A percentile compares a stretch with the other conserved stretches of the same genome.
phyloP scores from a whole-genome alignment of 2,329 filamentous ascomycete species.

The Diaporthe destruens region DNA sequence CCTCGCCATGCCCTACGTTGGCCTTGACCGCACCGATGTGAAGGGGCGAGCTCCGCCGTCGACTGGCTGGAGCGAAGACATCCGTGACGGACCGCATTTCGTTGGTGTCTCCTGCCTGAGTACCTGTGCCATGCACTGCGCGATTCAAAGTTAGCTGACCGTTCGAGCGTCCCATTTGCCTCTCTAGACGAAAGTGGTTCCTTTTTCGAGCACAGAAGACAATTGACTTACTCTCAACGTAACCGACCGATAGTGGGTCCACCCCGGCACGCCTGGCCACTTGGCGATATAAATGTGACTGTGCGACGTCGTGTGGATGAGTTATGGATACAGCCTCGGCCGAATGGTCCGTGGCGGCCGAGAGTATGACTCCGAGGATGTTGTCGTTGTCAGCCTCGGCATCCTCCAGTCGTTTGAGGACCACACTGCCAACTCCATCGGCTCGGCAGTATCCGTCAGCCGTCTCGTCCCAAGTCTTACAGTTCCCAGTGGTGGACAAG shows the following conservation, averaged over 20 bases:
- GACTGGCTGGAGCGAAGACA: constrained; percentile 60
- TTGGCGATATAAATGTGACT: too few species aligned
- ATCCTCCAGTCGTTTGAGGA: constrained; percentile 65
- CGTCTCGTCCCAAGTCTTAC: constrained; percentile 72
- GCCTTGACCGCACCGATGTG: constrained; percentile 27
- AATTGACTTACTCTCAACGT: too few species aligned
- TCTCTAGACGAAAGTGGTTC: too few species aligned
- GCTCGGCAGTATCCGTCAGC: background rate
- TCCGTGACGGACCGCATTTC: constrained; percentile 74
- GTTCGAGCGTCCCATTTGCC: too few species aligned
- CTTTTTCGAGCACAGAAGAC: too few species aligned
- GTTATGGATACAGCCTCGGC: too few species aligned
- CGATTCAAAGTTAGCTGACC: too few species aligned
- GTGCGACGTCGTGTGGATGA: constrained; percentile 43
- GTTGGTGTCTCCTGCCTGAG: constrained; percentile 76
- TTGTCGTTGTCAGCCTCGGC: constrained; percentile 70
- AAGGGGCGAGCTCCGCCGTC: too few species aligned
- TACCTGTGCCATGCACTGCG: constrained; percentile 76
- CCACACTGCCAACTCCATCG: constrained; percentile 48
- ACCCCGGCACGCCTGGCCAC: too few species aligned
- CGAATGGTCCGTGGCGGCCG: too few species aligned
- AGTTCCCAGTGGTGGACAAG: constrained; percentile 58
- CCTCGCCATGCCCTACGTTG: too few species aligned
- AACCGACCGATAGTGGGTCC: too few species aligned
- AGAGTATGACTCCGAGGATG: constrained; percentile 72